A percentile compares a stretch with the other conserved stretches of the same genome.
These are phyloP conservation scores for Nemania bipapillata DNA, from an alignment of 2,329 filamentous ascomycete species.

Conservation along the genomic window DNA sequence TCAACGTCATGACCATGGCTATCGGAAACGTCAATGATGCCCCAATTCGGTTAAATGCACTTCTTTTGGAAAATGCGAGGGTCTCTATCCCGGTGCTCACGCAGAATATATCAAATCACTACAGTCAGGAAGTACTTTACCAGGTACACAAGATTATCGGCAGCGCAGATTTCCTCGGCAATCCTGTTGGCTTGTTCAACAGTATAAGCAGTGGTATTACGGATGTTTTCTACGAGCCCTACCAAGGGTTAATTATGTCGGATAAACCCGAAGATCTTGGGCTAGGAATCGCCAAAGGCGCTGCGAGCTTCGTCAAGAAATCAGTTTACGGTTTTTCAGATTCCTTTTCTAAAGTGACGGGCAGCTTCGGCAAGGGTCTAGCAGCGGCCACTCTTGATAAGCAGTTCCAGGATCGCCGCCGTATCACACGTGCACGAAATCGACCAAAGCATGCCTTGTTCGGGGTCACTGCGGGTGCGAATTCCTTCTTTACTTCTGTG, in stretches of 20 bases:
- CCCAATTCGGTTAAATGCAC: conserved; percentile 88
- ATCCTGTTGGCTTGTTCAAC: conserved; percentile 97
- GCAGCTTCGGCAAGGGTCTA: conserved; percentile 94
- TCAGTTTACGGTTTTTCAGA: conserved; percentile 97
- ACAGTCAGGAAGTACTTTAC: conserved; percentile 93
- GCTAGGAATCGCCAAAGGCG: conserved; percentile 93
- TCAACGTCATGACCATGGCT: conserved; percentile 99
- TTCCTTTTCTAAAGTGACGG: conserved; percentile 97
- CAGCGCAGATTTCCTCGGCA: conserved; percentile 96
- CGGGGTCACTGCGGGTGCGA: conserved; percentile 93
- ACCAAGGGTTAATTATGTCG: conserved; percentile 95
- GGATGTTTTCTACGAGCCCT: conserved; percentile 99
- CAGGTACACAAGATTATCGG: conserved; percentile 98
- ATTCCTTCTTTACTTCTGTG: conserved; percentile 90
- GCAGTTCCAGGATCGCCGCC: conserved; percentile 95
- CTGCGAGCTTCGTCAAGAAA: conserved; percentile 97
- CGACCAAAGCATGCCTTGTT: conserved; percentile 96
- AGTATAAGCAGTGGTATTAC: conserved; percentile 96
- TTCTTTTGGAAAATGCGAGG: conserved; percentile 94
- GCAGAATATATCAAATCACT: conserved; percentile 90
- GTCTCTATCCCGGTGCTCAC: conserved; percentile 86
- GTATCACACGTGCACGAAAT: conserved; percentile 92
- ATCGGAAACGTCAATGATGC: conserved; percentile 99
- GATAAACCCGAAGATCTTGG: conserved; percentile 95
- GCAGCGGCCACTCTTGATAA: conserved; percentile 96